Conservation (phyloP, 2,329 filamentous ascomycete species). For the Intubia oerlemansii region DNA sequence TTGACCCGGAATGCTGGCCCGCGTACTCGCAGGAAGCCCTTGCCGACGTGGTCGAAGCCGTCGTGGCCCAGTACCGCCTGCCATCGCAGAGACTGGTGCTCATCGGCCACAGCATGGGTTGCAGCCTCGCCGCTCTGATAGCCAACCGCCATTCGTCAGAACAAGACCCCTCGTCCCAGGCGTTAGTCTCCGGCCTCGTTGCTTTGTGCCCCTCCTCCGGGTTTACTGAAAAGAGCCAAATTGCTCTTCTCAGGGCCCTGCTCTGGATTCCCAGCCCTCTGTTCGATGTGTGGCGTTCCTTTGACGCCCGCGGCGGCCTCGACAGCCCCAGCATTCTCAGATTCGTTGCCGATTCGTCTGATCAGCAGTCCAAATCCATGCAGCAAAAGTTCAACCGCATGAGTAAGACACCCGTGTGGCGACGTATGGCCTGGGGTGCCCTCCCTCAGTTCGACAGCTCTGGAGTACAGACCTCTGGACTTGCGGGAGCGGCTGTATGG, state of each 20-base stretch:
- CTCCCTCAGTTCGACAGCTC: conserved; percentile 34
- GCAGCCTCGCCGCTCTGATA: conserved; percentile 52
- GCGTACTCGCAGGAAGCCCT: conserved; percentile 65
- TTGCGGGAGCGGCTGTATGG: conserved; percentile 56
- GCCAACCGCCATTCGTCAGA: conserved; percentile 27
- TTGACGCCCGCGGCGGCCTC: conserved; percentile 60
- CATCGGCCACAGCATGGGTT: conserved; percentile 81
- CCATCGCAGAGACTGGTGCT: conserved; percentile 54
- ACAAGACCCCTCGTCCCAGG: conserved; percentile 2
- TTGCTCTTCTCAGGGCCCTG: conserved; percentile 29
- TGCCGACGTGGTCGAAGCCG: conserved; percentile 48
- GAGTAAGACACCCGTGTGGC: conserved; percentile 63
- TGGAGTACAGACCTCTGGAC: conserved; percentile 33
- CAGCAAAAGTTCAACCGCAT: conserved; percentile 64
- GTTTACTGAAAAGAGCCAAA: conserved; percentile 32
- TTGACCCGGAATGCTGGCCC: conserved; percentile 46
- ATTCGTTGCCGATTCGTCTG: conserved; percentile 49
- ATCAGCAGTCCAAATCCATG: conserved; percentile 41
- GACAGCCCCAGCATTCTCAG: conserved; percentile 60
- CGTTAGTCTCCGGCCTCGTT: conserved; percentile 41
- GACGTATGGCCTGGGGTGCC: conserved; percentile 55
- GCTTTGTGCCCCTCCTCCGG: conserved; percentile 61
- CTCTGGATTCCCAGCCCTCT: conserved; percentile 48
- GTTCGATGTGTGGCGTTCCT: conserved; percentile 56
- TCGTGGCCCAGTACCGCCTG: conserved; percentile 55